Evolutionary conservation across 768 basidiomycete species (phyloP), one percentile per base, ranked within the genome.

Genomic region (Mrakia gelida): DNA sequence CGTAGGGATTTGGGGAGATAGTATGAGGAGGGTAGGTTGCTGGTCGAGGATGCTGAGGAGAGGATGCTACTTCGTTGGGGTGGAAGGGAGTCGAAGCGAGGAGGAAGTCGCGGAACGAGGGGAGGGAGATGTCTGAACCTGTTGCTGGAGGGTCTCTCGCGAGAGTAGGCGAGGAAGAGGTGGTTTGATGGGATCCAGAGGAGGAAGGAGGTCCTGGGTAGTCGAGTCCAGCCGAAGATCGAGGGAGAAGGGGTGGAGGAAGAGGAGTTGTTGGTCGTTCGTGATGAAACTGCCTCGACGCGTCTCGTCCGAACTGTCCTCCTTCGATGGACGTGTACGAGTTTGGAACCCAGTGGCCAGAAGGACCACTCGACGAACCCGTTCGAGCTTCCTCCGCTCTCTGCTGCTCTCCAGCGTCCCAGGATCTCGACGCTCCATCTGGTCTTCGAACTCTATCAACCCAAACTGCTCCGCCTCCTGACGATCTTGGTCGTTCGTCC

Each of bases 41-140:
- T 59, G 59, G 59, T 1, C 59, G 59, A 11, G 13, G 59, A 59
- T 26, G n/a, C 26, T 52, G 15, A 2, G 49, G 16, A 5, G 49
- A 52, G 49, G 49, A 52, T 18, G 2, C 18, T 21, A 2, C 11
- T 16, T 59, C 59, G 59, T 9, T 23, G 26, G 26, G 7, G n/a
- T 59, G 59, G 26, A 28, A 10, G 59, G 59, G 59, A 28, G 67
- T 45, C 23, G 67, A 41, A 21, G 67, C 34, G 67, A 70, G 67
- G 23, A 70, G 34, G 38, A 70, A 70, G 34, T 70, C 67, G 41
- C 67, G 67, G 38, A 70, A 67, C n/a, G 65, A 67, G 13, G 65
- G 65, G 18, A 67, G 41, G 34, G 67, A 70, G 67, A 41, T 38
- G 41, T 26, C 67, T 16, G 26, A 41, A 4, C 34, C 65, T 68